phyloP scores from a whole-genome alignment of 2,329 filamentous ascomycete genomes.

The Monosporascus sp. region DNA sequence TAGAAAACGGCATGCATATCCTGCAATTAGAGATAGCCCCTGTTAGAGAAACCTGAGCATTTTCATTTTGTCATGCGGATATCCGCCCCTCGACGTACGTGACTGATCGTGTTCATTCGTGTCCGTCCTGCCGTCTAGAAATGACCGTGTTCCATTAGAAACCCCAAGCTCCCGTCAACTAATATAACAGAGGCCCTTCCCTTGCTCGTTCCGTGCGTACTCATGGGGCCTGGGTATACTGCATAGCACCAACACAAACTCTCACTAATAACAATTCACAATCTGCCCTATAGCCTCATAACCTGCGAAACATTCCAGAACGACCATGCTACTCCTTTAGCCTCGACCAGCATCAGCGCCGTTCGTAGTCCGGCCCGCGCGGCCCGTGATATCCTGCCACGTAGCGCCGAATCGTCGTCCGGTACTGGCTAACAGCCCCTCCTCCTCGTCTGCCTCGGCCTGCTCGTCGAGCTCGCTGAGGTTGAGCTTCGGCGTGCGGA shows the following conservation, averaged over 20 bases:
- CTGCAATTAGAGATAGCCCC: too few species aligned
- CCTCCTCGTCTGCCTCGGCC: conserved; percentile 86
- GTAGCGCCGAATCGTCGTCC: conserved; percentile 76
- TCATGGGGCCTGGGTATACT: background rate
- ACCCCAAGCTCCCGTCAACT: too few species aligned
- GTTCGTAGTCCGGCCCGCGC: too few species aligned
- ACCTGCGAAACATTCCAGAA: conserved; percentile 1
- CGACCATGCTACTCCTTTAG: background rate
- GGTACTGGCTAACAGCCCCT: conserved; percentile 80
- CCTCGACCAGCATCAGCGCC: too few species aligned
- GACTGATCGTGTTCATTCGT: too few species aligned
- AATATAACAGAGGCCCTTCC: too few species aligned
- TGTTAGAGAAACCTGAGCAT: too few species aligned
- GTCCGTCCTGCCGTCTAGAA: too few species aligned
- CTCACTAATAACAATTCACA: background rate
- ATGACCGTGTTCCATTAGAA: too few species aligned
- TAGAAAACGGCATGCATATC: too few species aligned
- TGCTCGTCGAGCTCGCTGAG: conserved; percentile 79
- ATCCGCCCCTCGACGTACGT: too few species aligned
- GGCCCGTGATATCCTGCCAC: conserved; percentile 79
- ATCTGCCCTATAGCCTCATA: background rate
- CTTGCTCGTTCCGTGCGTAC: background rate
- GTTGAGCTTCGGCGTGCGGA: conserved; percentile 74
- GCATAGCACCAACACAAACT: background rate
- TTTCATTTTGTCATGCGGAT: too few species aligned